Evolutionary conservation across 2,329 filamentous ascomycete genomes (phyloP), one percentile per base, ranked within the genome.

Genomic region (Ophiocordyceps australis): DNA sequence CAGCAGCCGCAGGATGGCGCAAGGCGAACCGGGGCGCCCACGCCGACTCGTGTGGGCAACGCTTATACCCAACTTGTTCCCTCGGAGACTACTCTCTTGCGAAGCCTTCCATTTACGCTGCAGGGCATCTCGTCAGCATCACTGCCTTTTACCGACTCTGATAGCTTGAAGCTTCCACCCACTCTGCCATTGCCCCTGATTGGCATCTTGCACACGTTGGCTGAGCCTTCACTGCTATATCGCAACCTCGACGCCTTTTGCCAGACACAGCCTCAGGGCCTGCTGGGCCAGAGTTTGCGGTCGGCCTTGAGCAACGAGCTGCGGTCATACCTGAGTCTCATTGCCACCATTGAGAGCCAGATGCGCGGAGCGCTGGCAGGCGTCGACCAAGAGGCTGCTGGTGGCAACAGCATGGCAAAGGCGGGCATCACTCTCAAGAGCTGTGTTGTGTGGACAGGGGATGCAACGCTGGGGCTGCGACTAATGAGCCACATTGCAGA

Each of bases 361-460:
- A 93, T 95, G 28, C 69, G 86, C 30, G 65, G 79, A 33, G 83
- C 85, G 1, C 54, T 95, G 25, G 64, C 74, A 5, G 69, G 75
- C 7, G 55, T 89, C n/a, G 71, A 80, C 34, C n/a, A n/a, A n/a
- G 70, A 77, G 26, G 56, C 59, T 3, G 66, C 67, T 4, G 69
- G 77, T 3, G 63, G 74, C 24, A 65, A 68, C 23, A 75, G 76
- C 2, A 71, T 91, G 27, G 76, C 81, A 5, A 89, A 85, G 39
- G 75, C 80, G 1, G 83, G 85, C 2, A 86, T 98, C 10, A 98
- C 89, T 0, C 57, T 98, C 26, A 95, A 95, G 49, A 65, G 89
- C 45, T 95, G 86, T 40, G 78, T 98, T 3, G 78, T 98, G 14
- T 98, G 91, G 91, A 95, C 85, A 7, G 71, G 86, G 37, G 91